Conservation (phyloP, 2,329 filamentous ascomycete genomes). For the Clathrospora elynae region DNA sequence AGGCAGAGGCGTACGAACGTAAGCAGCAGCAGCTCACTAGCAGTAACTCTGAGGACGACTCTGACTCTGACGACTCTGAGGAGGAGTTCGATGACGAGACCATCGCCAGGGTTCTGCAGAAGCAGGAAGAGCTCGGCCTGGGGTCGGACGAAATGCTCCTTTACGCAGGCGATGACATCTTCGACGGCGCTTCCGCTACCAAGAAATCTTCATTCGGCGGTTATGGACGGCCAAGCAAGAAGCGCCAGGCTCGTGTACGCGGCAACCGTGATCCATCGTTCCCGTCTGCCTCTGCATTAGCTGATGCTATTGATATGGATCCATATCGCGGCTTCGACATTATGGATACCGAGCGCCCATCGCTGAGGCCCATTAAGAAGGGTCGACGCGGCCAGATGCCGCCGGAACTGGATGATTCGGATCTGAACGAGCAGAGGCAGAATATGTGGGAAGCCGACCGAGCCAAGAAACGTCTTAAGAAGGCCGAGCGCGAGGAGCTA, state of each 20-base stretch:
- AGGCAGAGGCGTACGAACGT: slow-evolving; percentile 23
- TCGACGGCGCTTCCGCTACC: slow-evolving; percentile 39
- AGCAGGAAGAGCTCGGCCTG: slow-evolving; percentile 68
- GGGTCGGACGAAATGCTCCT: slow-evolving; percentile 63
- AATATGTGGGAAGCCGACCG: slow-evolving; percentile 53
- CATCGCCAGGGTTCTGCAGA: slow-evolving; percentile 64
- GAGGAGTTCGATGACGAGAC: slow-evolving; percentile 63
- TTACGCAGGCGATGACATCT: slow-evolving; percentile 56
- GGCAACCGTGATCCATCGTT: slow-evolving; percentile 46
- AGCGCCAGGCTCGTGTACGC: slow-evolving; percentile 22
- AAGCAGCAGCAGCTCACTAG: slow-evolving; percentile 25
- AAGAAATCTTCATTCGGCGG: slow-evolving; percentile 18
- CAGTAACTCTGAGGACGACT: slow-evolving; percentile 21
- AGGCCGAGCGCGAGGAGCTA: slow-evolving; percentile 54
- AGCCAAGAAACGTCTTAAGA: slow-evolving; percentile 53
- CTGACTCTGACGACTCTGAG: slow-evolving; percentile 25
- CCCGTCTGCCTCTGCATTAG: slow-evolving; percentile 61
- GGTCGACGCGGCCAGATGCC: slow-evolving; percentile 61
- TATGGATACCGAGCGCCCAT: slow-evolving; percentile 79
- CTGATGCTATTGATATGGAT: slow-evolving; percentile 63
- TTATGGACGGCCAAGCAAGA: slow-evolving; percentile 36
- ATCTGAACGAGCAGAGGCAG: slow-evolving; percentile 49
- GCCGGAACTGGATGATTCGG: slow-evolving; percentile 53
- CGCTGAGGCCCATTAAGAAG: slow-evolving; percentile 68
- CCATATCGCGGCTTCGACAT: slow-evolving; percentile 76